Percentiles rank a stretch among this genome's conserved stretches.
phyloP scores from a whole-genome alignment of 2,329 filamentous ascomycete genomes.

The Endocalyx cinctus region DNA sequence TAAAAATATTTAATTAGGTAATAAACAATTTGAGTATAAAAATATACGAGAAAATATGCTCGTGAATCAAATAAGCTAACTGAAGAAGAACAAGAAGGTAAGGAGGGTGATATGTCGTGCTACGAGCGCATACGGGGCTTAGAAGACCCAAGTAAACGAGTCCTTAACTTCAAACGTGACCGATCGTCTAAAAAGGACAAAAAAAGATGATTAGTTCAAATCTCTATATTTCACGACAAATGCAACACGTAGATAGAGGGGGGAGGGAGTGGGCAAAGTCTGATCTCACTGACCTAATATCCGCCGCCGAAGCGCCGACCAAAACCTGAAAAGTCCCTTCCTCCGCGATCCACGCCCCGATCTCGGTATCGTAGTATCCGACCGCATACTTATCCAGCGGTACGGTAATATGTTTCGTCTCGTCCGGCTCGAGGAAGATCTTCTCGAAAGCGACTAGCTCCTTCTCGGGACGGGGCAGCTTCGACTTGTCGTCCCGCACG shows the following conservation, averaged over 20 bases:
- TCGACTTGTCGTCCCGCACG: slow-evolving; percentile 57
- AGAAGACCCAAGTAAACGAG: slow-evolving; percentile 64
- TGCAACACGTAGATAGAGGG: no score
- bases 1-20: no score
- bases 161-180: slow-evolving; percentile 55
- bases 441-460: slow-evolving; percentile 68
- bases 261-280: no score
- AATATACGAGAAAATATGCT: no score
- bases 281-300: slow-evolving; percentile 58
- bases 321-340: slow-evolving; percentile 57
- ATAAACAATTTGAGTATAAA: no score
- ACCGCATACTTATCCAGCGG: slow-evolving; percentile 46
- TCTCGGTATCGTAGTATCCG: slow-evolving; percentile 58
- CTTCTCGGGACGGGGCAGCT: slow-evolving; percentile 62
- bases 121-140: no score
- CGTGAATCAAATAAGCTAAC: no score
- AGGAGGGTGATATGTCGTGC: no score
- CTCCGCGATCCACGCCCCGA: slow-evolving; percentile 61
- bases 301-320: slow-evolving; percentile 57
- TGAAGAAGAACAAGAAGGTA: no score
- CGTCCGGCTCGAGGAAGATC: slow-evolving; percentile 52
- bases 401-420: slow-evolving; percentile 46
- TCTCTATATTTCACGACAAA: no score
- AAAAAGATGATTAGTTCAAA: no score
- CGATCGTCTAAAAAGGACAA: slow-evolving; percentile 37